A percentile compares a stretch with the other conserved stretches of the same genome.
phyloP scores from a whole-genome alignment of 345 rosid species.

The Pseudoturritis turrita region DNA sequence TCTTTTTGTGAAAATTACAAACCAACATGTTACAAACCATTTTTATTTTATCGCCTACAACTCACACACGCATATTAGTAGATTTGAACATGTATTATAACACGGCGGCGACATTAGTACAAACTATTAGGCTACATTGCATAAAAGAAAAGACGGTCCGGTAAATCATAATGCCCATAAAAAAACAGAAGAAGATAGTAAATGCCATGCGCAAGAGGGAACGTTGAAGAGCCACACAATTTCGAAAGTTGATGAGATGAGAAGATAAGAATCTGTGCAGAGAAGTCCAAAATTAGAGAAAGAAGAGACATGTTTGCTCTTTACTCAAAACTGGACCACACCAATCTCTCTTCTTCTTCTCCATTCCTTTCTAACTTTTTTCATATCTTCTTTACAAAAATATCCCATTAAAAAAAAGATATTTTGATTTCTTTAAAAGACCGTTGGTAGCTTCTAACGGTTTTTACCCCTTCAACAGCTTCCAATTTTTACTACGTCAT shows the following conservation, averaged over 20 bases:
- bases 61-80: too few species aligned
- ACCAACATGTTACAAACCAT: too few species aligned
- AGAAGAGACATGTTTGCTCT: constrained; percentile 28
- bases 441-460: not conserved
- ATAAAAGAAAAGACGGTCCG: not conserved
- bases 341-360: constrained; percentile 9
- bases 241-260: not conserved
- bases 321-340: constrained; percentile 28
- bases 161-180: not conserved
- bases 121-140: not conserved
- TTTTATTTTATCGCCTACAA: too few species aligned
- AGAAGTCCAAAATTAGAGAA: constrained; percentile 23
- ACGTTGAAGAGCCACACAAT: constrained; percentile 24
- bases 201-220: constrained; percentile 20
- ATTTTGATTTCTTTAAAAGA: not conserved
- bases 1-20: too few species aligned
- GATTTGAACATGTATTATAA: too few species aligned
- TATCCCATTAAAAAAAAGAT: not conserved
- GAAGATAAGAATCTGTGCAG: constrained; percentile 30
- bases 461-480: not conserved
- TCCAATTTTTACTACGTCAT: not conserved
- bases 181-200: not conserved
- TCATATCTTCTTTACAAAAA: constrained; percentile 10
- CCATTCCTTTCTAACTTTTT: constrained; percentile 1
- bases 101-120: too few species aligned